Percentiles rank a stretch among this genome's conserved stretches.
These are phyloP conservation scores for Schizochytrium sp. DNA, from an alignment of 108 stramenopile genomes.

Conservation along the genomic window DNA sequence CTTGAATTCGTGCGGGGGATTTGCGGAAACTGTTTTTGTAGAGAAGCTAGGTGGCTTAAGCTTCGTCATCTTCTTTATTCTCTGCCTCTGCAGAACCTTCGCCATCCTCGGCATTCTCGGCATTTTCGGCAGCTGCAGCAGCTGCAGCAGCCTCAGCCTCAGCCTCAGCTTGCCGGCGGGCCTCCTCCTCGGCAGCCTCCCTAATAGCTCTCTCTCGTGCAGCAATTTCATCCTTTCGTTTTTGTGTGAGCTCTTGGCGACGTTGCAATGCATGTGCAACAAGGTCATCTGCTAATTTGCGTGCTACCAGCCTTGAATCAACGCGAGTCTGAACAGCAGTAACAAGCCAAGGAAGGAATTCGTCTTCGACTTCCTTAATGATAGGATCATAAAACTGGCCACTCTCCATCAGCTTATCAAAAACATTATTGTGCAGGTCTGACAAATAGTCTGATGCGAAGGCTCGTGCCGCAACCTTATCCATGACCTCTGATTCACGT, in stretches of 20 bases:
- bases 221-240: background rate
- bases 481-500: conserved; percentile 66
- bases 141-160: conserved; percentile 11
- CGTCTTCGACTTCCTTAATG: conserved; percentile 67
- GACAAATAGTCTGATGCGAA: conserved; percentile 71
- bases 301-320: background rate
- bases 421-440: conserved; percentile 69
- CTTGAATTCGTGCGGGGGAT: too few relatives aligned
- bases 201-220: background rate
- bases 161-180: background rate
- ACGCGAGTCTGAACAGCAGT: background rate
- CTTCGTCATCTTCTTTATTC: background rate
- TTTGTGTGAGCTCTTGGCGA: background rate
- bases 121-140: background rate
- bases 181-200: background rate
- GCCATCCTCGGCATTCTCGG: background rate
- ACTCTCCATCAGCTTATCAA: conserved; percentile 67
- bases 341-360: conserved; percentile 50
- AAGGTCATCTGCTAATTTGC: conserved; percentile 9
- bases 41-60: too few relatives aligned
- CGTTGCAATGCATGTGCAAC: background rate
- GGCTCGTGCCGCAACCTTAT: conserved; percentile 76
- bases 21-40: too few relatives aligned
- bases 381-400: conserved; percentile 78
- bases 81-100: background rate